phyloP scores from a whole-genome alignment of 2,329 filamentous ascomycete genomes.

The Sodiomyces alkalinus region DNA sequence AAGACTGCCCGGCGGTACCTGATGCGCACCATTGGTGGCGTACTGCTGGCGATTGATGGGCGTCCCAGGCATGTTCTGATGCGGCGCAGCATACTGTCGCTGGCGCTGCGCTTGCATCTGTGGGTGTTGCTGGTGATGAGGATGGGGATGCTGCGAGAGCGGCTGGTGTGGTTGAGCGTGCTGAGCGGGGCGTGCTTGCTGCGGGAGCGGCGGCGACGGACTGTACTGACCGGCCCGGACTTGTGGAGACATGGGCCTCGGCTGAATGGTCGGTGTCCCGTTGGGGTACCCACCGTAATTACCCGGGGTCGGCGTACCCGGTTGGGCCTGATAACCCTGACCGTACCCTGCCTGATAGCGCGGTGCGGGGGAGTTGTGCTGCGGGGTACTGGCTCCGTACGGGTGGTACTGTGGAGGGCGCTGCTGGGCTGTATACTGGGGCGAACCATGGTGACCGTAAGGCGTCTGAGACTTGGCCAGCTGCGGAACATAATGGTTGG shows the following conservation, averaged over 20 bases:
- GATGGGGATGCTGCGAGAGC: slow-evolving; percentile 3
- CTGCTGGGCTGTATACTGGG: slow-evolving; percentile 30
- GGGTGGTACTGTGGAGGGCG: slow-evolving; percentile 24
- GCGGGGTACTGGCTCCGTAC: slow-evolving; percentile 19
- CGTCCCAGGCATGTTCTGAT: slow-evolving; percentile 12
- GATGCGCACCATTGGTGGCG: slow-evolving; percentile 17
- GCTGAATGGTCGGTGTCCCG: slow-evolving; percentile 22
- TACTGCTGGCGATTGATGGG: slow-evolving; percentile 11
- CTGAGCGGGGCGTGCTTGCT: slow-evolving; percentile 11
- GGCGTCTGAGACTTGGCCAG: slow-evolving; percentile 35
- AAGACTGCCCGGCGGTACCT: slow-evolving; percentile 15
- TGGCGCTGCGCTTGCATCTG: slow-evolving; percentile 9
- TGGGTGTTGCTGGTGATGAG: slow-evolving; percentile 12
- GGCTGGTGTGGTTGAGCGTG: slow-evolving; percentile 9
- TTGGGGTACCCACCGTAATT: slow-evolving; percentile 25
- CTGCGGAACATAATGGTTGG: slow-evolving; percentile 30
- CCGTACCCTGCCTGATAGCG: slow-evolving; percentile 23
- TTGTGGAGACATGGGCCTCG: slow-evolving; percentile 29
- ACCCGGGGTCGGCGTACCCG: slow-evolving; percentile 19
- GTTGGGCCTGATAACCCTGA: slow-evolving; percentile 20
- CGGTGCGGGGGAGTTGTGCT: slow-evolving; percentile 24
- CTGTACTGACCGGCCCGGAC: slow-evolving; percentile 23
- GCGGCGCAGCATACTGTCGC: slow-evolving; percentile 11
- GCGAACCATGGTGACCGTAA: slow-evolving; percentile 35
- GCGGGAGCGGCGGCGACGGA: slow-evolving; percentile 11